Percentiles rank a stretch among this genome's conserved stretches.
Evolutionary conservation across 2,329 filamentous ascomycete species (phyloP).

Genomic region (Cytospora schulzeri): DNA sequence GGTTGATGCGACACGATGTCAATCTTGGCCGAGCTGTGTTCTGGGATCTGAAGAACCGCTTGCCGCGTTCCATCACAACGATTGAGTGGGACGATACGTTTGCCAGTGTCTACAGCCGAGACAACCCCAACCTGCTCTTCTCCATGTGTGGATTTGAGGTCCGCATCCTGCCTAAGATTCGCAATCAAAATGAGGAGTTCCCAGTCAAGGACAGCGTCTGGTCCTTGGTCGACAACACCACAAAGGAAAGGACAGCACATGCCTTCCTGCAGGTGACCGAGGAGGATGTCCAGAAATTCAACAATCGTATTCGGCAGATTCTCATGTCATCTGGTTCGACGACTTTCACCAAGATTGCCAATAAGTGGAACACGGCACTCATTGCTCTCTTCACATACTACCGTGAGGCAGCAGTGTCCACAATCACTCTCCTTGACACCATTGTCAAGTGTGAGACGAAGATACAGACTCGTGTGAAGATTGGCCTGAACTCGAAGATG

Average conservation of each 20-base stretch:
- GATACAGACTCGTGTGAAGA: conserved; percentile 98
- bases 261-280: conserved; percentile 98
- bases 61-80: conserved; percentile 92
- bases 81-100: conserved; percentile 99
- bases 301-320: conserved; percentile 97
- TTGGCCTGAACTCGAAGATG: conserved; percentile 99
- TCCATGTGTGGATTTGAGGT: conserved; percentile 99
- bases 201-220: conserved; percentile 97
- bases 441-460: conserved; percentile 99
- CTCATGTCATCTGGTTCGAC: conserved; percentile 99
- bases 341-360: conserved; percentile 99
- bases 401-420: conserved; percentile 94
- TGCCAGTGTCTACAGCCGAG: conserved; percentile 94
- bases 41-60: conserved; percentile 97
- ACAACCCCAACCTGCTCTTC: conserved; percentile 96
- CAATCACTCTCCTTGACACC: conserved; percentile 88
- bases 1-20: conserved; percentile 97
- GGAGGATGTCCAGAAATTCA: conserved; percentile 98
- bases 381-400: conserved; percentile 99
- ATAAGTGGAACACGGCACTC: conserved; percentile 98
- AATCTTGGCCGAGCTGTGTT: conserved; percentile 97
- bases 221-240: conserved; percentile 94
- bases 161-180: conserved; percentile 89
- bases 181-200: conserved; percentile 95
- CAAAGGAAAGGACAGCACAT: conserved; percentile 94